A percentile compares a stretch with the other conserved stretches of the same genome.
phyloP scores from a whole-genome alignment of 352 stramenopile genomes.

The Globisporangium orthogonon region DNA sequence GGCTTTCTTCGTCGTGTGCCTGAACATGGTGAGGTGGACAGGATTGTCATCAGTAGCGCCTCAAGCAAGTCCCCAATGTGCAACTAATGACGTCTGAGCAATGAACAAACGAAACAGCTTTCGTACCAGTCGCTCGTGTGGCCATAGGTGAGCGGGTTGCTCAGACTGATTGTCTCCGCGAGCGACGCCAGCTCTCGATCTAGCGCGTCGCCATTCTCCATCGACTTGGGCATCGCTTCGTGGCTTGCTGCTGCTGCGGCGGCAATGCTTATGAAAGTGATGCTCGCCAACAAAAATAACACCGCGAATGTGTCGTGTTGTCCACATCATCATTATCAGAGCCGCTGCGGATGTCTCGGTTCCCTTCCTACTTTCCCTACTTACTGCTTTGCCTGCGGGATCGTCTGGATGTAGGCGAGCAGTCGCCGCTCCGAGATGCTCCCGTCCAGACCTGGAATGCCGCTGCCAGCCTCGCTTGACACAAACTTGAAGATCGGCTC shows the following conservation, averaged over 20 bases:
- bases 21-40: constrained; percentile 12
- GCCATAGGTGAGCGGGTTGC: constrained; percentile 73
- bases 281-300: too few species aligned
- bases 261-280: too few species aligned
- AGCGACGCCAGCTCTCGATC: constrained; percentile 63
- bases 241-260: not conserved
- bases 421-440: constrained; percentile 74
- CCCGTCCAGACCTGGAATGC: constrained; percentile 75
- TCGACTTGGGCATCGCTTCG: constrained; percentile 3
- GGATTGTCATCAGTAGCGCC: not conserved
- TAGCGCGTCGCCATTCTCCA: constrained; percentile 35
- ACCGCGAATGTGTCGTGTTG: too few species aligned
- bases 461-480: constrained; percentile 62
- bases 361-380: not conserved
- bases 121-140: constrained; percentile 65
- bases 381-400: constrained; percentile 22
- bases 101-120: not conserved
- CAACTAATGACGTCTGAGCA: not conserved
- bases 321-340: not conserved
- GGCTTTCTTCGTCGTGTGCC: constrained; percentile 40
- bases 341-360: too few species aligned
- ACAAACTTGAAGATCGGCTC: constrained; percentile 89
- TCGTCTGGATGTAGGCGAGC: constrained; percentile 75
- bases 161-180: constrained; percentile 66
- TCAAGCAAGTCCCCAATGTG: not conserved